These are phyloP conservation scores for Eucalyptus brandiana DNA, from an alignment of 345 rosid genomes.

Conservation along the genomic window DNA sequence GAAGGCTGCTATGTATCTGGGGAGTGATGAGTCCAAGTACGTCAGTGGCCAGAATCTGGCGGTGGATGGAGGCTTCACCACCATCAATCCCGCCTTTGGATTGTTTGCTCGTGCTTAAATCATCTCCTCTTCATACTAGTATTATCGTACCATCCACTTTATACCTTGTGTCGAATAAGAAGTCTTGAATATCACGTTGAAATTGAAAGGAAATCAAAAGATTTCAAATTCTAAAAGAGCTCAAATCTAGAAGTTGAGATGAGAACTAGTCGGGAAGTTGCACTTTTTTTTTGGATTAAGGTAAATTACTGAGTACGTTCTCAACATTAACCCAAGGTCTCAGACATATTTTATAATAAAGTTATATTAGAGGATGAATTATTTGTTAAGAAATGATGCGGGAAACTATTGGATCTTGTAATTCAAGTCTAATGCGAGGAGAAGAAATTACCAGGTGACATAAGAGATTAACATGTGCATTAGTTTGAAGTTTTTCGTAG, in stretches of 20 bases:
- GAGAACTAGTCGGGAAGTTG: background rate
- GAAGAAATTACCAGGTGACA: background rate
- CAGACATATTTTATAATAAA: too few relatives aligned
- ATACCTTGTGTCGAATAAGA: background rate
- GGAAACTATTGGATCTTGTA: background rate
- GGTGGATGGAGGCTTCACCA: background rate
- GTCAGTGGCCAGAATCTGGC: constrained; percentile 1
- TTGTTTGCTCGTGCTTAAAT: background rate
- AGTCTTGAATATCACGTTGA: background rate
- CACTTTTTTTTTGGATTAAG: background rate
- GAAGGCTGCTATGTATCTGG: constrained; percentile 2
- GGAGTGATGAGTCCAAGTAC: constrained; percentile 7
- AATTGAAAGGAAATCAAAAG: background rate
- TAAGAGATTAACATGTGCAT: background rate
- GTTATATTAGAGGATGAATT: background rate
- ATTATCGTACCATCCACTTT: background rate
- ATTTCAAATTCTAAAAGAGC: background rate
- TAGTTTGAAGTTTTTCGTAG: background rate
- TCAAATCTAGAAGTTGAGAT: background rate
- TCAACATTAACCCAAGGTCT: background rate
- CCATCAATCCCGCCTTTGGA: background rate
- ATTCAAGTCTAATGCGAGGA: background rate
- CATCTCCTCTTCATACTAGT: background rate
- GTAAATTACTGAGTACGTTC: background rate
- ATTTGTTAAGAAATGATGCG: too few relatives aligned